A percentile compares a stretch with the other conserved stretches of the same genome.
Evolutionary conservation across 169 alveolate genomes (phyloP).

Genomic region (Babesia ovis): DNA sequence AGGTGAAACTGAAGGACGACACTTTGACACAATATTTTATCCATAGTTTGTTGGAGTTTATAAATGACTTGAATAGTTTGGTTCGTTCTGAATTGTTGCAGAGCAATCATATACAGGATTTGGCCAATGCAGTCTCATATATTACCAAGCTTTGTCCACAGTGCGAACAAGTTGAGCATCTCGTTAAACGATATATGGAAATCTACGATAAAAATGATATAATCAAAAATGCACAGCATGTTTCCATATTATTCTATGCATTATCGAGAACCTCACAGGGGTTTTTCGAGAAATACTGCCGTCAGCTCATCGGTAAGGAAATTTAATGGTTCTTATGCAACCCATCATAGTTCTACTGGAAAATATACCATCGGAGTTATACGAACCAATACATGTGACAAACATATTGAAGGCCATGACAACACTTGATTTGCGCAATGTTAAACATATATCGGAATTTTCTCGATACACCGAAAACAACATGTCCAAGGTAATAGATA

Average conservation of each 20-base stretch:
- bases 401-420: conserved; percentile 27
- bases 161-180: neutral
- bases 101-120: neutral
- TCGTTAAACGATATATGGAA: conserved; percentile 4
- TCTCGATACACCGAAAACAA: neutral
- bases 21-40: neutral
- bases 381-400: conserved; percentile 32
- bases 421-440: neutral
- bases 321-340: neutral
- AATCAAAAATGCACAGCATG: conserved; percentile 23
- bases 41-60: neutral
- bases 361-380: neutral
- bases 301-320: conserved; percentile 9
- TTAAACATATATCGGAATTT: conserved; percentile 4
- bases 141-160: conserved; percentile 1
- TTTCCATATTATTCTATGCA: conserved; percentile 16
- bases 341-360: neutral
- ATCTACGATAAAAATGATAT: conserved; percentile 4
- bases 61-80: neutral
- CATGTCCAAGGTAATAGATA: neutral
- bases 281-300: conserved; percentile 4
- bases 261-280: neutral
- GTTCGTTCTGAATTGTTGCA: neutral
- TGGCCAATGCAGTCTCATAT: conserved; percentile 14
- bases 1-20: neutral